Base-by-base conservation (phyloP, 2,329 filamentous ascomycete genomes). In the Chaetothyriales sp. region DNA sequence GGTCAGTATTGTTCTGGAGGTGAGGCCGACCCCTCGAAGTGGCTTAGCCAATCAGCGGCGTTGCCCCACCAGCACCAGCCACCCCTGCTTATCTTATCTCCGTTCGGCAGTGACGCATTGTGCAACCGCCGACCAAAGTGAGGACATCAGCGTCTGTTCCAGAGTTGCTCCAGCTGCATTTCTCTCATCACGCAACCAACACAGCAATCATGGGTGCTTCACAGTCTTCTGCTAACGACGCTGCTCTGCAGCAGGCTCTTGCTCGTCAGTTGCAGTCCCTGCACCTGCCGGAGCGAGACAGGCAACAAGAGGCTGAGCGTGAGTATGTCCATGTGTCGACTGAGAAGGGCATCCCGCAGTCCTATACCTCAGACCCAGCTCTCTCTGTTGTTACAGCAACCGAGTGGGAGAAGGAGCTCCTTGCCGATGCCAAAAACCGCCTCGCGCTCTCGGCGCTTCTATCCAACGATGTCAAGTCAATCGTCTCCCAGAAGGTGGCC, bases 361-460 rank as follows among this genome's bases (percentile, higher is more conserved):
- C 51, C 53, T 56, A 52, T 44, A 57, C 58, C 2, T 44, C 52
- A 32, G 58, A 59, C 20, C 58, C 58, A 66, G 50, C 69, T 48
- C 55, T 86, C 2, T 74, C 74, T 1, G 63, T 79, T 10, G 62
- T 70, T 10, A 65, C 73, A 4, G 69, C 80, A 9, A 66, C 71
- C 52, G 64, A 73, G 46, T 84, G 81, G 80, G 78, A 84, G 65
- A 71, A 73, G 47, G 68, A 74, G 57, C 68, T 84, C 32, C 70
- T 86, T 55, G 67, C 74, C 46, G 79, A 85, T 61, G 77, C 81
- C 75, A 70, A 79, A 71, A 78, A 79, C 61, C 85, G 84, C 54
- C 80, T 93, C 12, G 86, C 86, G 4, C 74, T 92, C 32, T 79
- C 81, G 1, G 84, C 84, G 1, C 72, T 93, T 47, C 81, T 78